Evolutionary conservation across 23 red algal species (phyloP).

Genomic region (Gracilaria vermiculophylla): DNA sequence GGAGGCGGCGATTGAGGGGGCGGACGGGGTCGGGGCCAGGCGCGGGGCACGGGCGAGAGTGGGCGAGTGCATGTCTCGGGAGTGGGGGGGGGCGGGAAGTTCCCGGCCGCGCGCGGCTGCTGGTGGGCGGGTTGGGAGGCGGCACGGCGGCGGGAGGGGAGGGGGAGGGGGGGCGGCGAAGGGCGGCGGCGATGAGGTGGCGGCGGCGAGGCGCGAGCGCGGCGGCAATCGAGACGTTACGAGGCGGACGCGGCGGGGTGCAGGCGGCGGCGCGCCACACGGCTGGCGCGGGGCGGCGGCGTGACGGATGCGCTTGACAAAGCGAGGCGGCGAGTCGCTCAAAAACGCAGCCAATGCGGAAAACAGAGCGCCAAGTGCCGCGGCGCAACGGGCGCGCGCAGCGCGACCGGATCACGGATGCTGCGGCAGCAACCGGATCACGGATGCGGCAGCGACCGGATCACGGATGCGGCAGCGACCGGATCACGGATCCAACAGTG

Average conservation of each 20-base stretch:
- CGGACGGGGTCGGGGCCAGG: neutral
- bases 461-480: no score
- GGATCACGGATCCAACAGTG: no score
- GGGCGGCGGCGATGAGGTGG: neutral
- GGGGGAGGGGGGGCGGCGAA: neutral
- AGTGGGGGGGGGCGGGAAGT: constrained; percentile 4
- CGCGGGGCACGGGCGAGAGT: neutral
- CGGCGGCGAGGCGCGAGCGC: no score
- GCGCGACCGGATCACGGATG: no score
- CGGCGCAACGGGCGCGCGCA: no score
- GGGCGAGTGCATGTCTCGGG: neutral
- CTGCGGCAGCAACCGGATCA: no score
- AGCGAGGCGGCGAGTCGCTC: no score
- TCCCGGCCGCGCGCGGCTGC: neutral
- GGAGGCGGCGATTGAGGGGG: neutral
- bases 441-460: no score
- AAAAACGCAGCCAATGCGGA: no score
- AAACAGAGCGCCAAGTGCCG: no score
- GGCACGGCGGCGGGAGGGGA: neutral
- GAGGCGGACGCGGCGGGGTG: neutral
- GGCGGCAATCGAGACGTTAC: neutral
- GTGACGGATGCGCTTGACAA: neutral
- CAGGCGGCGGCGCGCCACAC: neutral
- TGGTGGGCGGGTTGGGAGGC: no score
- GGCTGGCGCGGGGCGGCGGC: neutral